Evolutionary conservation across 257 asterid genomes (phyloP), one percentile per base, ranked within the genome.

Genomic region (Solanum clarkiae): DNA sequence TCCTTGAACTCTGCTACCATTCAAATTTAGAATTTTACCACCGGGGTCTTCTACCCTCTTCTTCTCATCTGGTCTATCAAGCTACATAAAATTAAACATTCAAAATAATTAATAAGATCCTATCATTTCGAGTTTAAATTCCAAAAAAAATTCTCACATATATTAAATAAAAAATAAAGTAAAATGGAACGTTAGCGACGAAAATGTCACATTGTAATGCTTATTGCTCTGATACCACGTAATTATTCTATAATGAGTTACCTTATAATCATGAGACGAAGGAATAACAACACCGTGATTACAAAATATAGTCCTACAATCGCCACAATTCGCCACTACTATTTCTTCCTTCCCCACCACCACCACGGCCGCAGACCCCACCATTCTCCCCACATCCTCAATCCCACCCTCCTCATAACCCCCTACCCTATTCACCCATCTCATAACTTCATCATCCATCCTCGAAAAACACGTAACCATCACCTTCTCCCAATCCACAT

Each of bases 271-370:
- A 26, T 4, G 51, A 0, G 94, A 86, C 29, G 93, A 84, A 0
- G 94, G 94, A 66, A 92, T 26, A 7, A 88, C 88, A 7, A 74
- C 85, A 10, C 93, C 96, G 17, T 63, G 87, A 1, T 89, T 90
- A 80, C 89, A 88, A 8, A 95, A 90, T 87, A 94, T 95, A 51
- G 90, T 95, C 91, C 97, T 86, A 0, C 97, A 92, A 36, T 93
- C 93, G 0, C 98, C 96, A 86, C 96, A 93, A 53, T 92, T 93
- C 1, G 95, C 94, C 49, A 90, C 91, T 79, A 95, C 93, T 57
- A 95, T 16, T 70, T 90, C 94, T 69, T 91, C 92, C 65, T 86
- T 62, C 0, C 91, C 94, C 20, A 90, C 90, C 24, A 91, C 54
- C 65, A 88, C 95, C 74, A 86, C 86, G 15, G 94, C 97, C 20